These are phyloP conservation scores for Neltuma alba DNA, from an alignment of 306 rosid genomes.

Conservation along the genomic window DNA sequence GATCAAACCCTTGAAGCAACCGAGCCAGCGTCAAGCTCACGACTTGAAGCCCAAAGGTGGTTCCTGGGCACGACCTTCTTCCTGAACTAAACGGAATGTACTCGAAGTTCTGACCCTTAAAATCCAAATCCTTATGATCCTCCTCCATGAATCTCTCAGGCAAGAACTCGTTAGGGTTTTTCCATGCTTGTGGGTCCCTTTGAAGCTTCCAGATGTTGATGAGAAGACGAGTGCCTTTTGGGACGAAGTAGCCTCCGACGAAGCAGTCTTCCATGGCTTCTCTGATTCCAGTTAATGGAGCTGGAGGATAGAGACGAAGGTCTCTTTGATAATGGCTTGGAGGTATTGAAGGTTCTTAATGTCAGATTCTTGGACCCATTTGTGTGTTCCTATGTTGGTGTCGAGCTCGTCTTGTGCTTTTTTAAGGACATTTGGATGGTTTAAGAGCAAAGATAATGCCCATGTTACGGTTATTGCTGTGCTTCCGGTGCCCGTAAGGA, in stretches of 20 bases:
- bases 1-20: conserved; percentile 49
- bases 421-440: conserved; percentile 36
- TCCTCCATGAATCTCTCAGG: conserved; percentile 45
- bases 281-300: conserved; percentile 53
- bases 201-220: conserved; percentile 48
- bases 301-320: conserved; percentile 55
- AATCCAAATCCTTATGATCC: conserved; percentile 20
- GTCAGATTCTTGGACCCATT: conserved; percentile 51
- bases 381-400: conserved; percentile 35
- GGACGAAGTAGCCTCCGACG: conserved; percentile 39
- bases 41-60: conserved; percentile 46
- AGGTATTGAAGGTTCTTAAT: conserved; percentile 39
- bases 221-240: conserved; percentile 48
- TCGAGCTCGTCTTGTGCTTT: conserved; percentile 41
- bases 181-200: conserved; percentile 43
- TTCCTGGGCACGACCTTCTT: conserved; percentile 51
- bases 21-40: conserved; percentile 47
- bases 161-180: conserved; percentile 44
- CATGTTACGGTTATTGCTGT: conserved; percentile 48
- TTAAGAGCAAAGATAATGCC: conserved; percentile 49
- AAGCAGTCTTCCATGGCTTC: conserved; percentile 41
- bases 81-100: conserved; percentile 47
- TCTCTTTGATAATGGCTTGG: conserved; percentile 49
- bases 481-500: conserved; percentile 51
- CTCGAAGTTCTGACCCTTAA: conserved; percentile 30